Conservation (phyloP, 2,329 filamentous ascomycete species). For the Laburnicola sp. region DNA sequence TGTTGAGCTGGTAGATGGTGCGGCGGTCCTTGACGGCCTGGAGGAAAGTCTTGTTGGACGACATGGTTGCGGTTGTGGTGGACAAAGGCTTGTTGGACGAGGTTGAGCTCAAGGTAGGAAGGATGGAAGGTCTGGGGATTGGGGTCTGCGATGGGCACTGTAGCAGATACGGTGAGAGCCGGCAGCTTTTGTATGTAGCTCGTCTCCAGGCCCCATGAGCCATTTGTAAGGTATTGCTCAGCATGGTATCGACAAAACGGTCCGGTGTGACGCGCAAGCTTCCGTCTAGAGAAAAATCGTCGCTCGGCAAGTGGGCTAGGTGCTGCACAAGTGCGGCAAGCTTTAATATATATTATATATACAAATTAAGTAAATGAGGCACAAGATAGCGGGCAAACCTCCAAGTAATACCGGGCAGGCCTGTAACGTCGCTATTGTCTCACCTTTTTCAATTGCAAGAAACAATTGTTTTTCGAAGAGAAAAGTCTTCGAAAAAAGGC, state of each 20-base stretch:
- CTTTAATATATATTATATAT: background rate
- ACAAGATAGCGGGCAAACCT: too few relatives aligned
- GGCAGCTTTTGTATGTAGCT: slow-evolving; percentile 27
- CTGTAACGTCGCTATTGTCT: too few relatives aligned
- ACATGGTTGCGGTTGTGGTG: slow-evolving; percentile 42
- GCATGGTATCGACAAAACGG: slow-evolving; percentile 25
- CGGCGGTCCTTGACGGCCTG: slow-evolving; percentile 69
- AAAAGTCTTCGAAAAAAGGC: too few relatives aligned
- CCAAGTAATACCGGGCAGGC: too few relatives aligned
- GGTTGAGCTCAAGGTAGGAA: slow-evolving; percentile 9
- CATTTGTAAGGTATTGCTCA: slow-evolving; percentile 41
- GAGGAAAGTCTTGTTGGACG: slow-evolving; percentile 56
- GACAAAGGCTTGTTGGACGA: slow-evolving; percentile 19
- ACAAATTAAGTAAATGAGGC: too few relatives aligned
- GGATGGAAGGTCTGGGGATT: slow-evolving; percentile 9
- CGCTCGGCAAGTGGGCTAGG: slow-evolving; percentile 23
- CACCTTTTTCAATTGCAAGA: too few relatives aligned
- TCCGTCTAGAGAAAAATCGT: slow-evolving; percentile 5
- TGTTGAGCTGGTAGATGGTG: slow-evolving; percentile 68
- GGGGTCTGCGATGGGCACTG: slow-evolving; percentile 10
- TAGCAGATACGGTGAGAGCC: slow-evolving; percentile 13
- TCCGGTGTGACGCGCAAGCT: slow-evolving; percentile 7
- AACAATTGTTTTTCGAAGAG: too few relatives aligned
- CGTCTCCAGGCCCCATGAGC: slow-evolving; percentile 19
- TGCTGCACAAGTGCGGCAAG: slow-evolving; percentile 32